A percentile compares a stretch with the other conserved stretches of the same genome.
Evolutionary conservation across 208 protist species (phyloP).

Genomic region (Plasmodiophora brassicae): DNA sequence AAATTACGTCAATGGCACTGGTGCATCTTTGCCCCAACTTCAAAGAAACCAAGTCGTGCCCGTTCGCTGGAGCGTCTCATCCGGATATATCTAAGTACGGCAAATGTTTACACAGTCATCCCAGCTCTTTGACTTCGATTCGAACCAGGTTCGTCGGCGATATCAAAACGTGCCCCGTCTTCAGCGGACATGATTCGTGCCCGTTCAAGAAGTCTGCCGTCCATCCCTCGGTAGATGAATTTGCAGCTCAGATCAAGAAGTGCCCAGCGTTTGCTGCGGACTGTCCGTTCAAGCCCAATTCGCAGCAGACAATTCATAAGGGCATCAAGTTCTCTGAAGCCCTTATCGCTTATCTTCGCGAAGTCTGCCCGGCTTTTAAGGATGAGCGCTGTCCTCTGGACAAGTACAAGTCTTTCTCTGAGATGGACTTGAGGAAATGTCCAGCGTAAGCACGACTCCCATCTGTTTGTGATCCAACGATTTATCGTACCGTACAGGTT

Average conservation of each 20-base stretch:
- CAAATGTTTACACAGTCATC: too few relatives aligned
- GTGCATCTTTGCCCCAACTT: too few relatives aligned
- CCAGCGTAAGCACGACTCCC: too few relatives aligned
- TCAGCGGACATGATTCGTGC: neutral
- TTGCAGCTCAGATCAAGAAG: neutral
- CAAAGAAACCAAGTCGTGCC: too few relatives aligned
- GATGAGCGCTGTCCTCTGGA: neutral
- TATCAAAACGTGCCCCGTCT: neutral
- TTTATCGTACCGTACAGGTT: too few relatives aligned
- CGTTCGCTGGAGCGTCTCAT: too few relatives aligned
- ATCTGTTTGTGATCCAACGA: too few relatives aligned
- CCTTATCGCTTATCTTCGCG: neutral
- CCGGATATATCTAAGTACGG: too few relatives aligned
- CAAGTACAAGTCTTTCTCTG: neutral
- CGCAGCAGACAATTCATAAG: neutral
- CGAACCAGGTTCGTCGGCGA: too few relatives aligned
- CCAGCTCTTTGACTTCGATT: too few relatives aligned
- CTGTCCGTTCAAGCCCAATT: neutral
- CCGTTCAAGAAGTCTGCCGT: neutral
- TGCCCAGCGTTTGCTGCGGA: neutral
- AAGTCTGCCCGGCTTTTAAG: neutral
- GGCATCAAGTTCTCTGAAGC: neutral
- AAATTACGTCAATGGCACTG: too few relatives aligned
- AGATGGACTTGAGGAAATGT: neutral
- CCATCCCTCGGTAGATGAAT: neutral